Conservation (phyloP, 73 alveolate genomes). For the Paramecium pentaurelia region DNA sequence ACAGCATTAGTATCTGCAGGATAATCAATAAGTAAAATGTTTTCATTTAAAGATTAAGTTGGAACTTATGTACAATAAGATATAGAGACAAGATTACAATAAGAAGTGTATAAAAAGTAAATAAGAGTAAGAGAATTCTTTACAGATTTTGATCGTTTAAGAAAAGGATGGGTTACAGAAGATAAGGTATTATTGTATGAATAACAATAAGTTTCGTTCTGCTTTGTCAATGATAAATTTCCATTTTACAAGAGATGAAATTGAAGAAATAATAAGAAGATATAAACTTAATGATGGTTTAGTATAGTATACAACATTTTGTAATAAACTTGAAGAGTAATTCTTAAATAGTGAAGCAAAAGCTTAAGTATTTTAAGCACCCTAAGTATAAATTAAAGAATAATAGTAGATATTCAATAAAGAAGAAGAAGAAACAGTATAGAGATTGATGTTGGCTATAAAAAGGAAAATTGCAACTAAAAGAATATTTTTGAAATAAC, state of each 20-base stretch:
- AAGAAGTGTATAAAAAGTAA: constrained; percentile 77
- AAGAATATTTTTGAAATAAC: constrained; percentile 76
- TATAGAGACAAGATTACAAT: constrained; percentile 62
- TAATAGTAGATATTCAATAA: constrained; percentile 62
- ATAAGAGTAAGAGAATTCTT: constrained; percentile 86
- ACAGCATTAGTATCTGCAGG: constrained; percentile 33
- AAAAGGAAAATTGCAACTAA: constrained; percentile 65
- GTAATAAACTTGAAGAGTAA: constrained; percentile 67
- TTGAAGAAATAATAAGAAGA: constrained; percentile 62
- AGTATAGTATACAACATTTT: constrained; percentile 68
- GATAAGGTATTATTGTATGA: constrained; percentile 48
- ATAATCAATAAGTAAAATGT: not conserved
- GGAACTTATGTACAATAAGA: constrained; percentile 43
- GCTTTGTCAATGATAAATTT: constrained; percentile 71
- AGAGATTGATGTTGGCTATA: constrained; percentile 58
- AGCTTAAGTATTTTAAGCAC: constrained; percentile 62
- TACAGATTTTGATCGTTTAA: constrained; percentile 84
- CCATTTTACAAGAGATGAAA: constrained; percentile 67
- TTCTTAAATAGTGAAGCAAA: constrained; percentile 56
- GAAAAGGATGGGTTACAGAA: constrained; percentile 92
- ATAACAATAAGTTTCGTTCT: constrained; percentile 63
- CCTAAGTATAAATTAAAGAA: constrained; percentile 25
- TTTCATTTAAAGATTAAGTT: not conserved
- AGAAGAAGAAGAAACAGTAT: constrained; percentile 61
- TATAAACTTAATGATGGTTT: constrained; percentile 63